A percentile compares a stretch with the other conserved stretches of the same genome.
phyloP scores from a whole-genome alignment of 768 basidiomycete species.

The Termitomyces sp. region DNA sequence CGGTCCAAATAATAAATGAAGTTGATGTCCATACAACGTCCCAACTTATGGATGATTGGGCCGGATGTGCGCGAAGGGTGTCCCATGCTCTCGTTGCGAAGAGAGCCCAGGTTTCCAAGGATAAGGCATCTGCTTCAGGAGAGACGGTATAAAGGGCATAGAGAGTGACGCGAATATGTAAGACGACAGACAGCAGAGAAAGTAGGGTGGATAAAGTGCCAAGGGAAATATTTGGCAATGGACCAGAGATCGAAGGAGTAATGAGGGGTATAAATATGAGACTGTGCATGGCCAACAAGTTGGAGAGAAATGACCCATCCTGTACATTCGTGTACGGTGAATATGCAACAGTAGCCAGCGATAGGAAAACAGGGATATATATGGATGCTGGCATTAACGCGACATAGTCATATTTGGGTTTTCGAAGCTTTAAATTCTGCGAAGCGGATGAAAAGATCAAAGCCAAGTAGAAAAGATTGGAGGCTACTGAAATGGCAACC shows the following conservation, averaged over 20 bases:
- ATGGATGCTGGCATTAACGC: slow-evolving; percentile 21
- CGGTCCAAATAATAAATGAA: slow-evolving; percentile 37
- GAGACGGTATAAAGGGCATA: not conserved
- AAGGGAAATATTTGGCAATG: not conserved
- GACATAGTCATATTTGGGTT: not conserved
- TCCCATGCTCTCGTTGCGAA: slow-evolving; percentile 25
- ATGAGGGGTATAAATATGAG: slow-evolving; percentile 53
- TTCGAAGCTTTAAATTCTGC: not conserved
- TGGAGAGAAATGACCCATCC: slow-evolving; percentile 44
- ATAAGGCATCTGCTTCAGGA: not conserved
- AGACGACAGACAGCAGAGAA: not conserved
- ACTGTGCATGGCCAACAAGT: slow-evolving; percentile 59
- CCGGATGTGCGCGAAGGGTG: slow-evolving; percentile 48
- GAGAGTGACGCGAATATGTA: slow-evolving; percentile 1
- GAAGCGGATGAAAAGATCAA: slow-evolving; percentile 31
- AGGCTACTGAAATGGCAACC: slow-evolving; percentile 67
- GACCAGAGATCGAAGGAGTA: slow-evolving; percentile 8
- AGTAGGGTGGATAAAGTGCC: not conserved
- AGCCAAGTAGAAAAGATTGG: slow-evolving; percentile 59
- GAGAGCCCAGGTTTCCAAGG: slow-evolving; percentile 17
- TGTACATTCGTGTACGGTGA: slow-evolving; percentile 39
- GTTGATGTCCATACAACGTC: slow-evolving; percentile 57
- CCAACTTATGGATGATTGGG: slow-evolving; percentile 62
- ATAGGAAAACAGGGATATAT: slow-evolving; percentile 40
- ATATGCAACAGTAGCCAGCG: slow-evolving; percentile 39